Evolutionary conservation across 2,329 filamentous ascomycete species (phyloP).

Genomic region (Paraconiothyrium brasiliense): DNA sequence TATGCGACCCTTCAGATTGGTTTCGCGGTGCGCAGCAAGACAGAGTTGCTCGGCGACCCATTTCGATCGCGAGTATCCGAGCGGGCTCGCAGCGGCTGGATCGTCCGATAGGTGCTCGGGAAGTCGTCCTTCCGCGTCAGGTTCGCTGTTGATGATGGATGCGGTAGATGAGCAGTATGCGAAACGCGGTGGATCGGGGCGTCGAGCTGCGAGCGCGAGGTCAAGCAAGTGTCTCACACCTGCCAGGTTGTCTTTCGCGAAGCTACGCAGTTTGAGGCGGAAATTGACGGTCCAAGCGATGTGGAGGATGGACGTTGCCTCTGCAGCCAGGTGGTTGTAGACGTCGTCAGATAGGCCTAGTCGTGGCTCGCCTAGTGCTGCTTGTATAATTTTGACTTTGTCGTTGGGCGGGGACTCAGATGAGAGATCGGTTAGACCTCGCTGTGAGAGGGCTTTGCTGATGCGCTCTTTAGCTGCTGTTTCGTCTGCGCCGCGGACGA

Average conservation of each 20-base stretch:
- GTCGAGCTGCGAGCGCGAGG: constrained; percentile 51
- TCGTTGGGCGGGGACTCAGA: constrained; percentile 23
- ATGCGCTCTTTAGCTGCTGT: constrained; percentile 44
- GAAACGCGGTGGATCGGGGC: constrained; percentile 48
- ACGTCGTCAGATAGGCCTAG: constrained; percentile 59
- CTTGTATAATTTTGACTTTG: constrained; percentile 60
- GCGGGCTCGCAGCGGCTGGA: constrained; percentile 55
- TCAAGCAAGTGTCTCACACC: constrained; percentile 61
- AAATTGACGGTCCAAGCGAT: constrained; percentile 74
- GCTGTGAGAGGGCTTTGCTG: constrained; percentile 38
- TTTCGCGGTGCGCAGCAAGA: constrained; percentile 46
- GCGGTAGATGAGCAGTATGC: constrained; percentile 65
- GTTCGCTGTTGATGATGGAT: constrained; percentile 47
- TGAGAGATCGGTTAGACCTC: constrained; percentile 38
- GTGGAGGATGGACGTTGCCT: constrained; percentile 66
- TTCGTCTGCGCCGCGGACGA: constrained; percentile 61
- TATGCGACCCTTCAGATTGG: constrained; percentile 39
- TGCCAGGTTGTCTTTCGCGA: constrained; percentile 63
- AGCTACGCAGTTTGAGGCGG: constrained; percentile 64
- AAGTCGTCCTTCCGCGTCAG: constrained; percentile 35
- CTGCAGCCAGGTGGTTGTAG: constrained; percentile 54
- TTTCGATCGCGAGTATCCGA: constrained; percentile 65
- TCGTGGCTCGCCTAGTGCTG: constrained; percentile 56
- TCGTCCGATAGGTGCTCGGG: constrained; percentile 54
- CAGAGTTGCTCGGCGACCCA: constrained; percentile 69